Percentiles rank a stretch among this genome's conserved stretches.
Conservation (phyloP, 225 moss, liverwort and hornwort genomes). For the Bryum argenteum region DNA sequence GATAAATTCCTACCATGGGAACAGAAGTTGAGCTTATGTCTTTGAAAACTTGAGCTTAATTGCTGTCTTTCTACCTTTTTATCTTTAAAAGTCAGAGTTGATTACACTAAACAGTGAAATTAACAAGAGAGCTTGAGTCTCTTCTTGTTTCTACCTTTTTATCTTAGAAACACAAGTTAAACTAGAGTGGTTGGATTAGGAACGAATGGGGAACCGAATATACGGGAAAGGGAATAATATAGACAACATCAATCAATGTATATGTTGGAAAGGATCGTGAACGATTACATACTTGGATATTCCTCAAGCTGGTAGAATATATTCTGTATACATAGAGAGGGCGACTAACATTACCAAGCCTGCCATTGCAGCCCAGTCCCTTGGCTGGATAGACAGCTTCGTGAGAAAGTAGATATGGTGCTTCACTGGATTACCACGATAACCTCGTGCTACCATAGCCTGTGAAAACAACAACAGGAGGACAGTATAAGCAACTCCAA, state of each 20-base stretch:
- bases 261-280: neutral
- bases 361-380: conserved; percentile 70
- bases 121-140: too few species aligned
- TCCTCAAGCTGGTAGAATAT: conserved; percentile 48
- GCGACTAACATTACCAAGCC: conserved; percentile 60
- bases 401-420: conserved; percentile 81
- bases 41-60: too few species aligned
- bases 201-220: too few species aligned
- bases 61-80: too few species aligned
- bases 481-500: neutral
- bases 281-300: conserved; percentile 11
- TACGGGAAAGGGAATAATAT: neutral
- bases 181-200: too few species aligned
- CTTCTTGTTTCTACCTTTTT: too few species aligned
- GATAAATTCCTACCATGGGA: too few species aligned
- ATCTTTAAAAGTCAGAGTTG: too few species aligned
- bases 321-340: conserved; percentile 49
- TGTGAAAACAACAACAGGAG: conserved; percentile 32
- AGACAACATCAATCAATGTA: neutral
- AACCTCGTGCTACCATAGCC: conserved; percentile 98
- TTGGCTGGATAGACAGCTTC: conserved; percentile 58
- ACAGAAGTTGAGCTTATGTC: too few species aligned
- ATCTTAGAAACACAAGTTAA: too few species aligned
- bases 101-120: too few species aligned
- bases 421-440: conserved; percentile 72